Evolutionary conservation across 2,329 filamentous ascomycete genomes (phyloP).

Genomic region (Colletotrichum abscissum): DNA sequence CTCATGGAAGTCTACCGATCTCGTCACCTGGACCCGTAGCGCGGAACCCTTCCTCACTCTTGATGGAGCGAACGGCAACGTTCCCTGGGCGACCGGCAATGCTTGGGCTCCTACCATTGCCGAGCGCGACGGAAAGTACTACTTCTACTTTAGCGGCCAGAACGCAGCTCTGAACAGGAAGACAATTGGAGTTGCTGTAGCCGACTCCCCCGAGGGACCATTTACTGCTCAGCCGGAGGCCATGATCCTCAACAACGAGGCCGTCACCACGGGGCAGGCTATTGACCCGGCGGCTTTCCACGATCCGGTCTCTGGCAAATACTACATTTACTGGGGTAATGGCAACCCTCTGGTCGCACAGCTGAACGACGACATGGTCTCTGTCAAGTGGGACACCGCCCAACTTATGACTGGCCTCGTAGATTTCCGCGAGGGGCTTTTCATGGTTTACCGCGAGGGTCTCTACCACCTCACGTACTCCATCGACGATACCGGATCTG

Average conservation of each 20-base stretch:
- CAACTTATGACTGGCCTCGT: constrained; percentile 48
- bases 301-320: constrained; percentile 66
- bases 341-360: constrained; percentile 52
- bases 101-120: constrained; percentile 76
- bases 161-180: constrained; percentile 64
- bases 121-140: constrained; percentile 69
- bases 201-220: constrained; percentile 67
- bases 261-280: constrained; percentile 50
- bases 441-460: constrained; percentile 56
- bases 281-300: constrained; percentile 73
- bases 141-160: constrained; percentile 69
- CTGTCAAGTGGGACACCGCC: constrained; percentile 51
- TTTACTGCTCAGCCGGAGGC: constrained; percentile 64
- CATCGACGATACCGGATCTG: constrained; percentile 58
- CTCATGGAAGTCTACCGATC: constrained; percentile 57
- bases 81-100: constrained; percentile 74
- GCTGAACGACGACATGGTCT: constrained; percentile 57
- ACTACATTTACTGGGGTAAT: constrained; percentile 73
- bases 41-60: constrained; percentile 56
- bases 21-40: constrained; percentile 54
- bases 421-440: constrained; percentile 56
- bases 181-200: constrained; percentile 71
- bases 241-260: constrained; percentile 66
- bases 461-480: constrained; percentile 61
- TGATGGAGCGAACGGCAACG: constrained; percentile 58